A percentile compares a stretch with the other conserved stretches of the same genome.
phyloP scores from a whole-genome alignment of 768 basidiomycete species.

The Botryobasidium botryosum region DNA sequence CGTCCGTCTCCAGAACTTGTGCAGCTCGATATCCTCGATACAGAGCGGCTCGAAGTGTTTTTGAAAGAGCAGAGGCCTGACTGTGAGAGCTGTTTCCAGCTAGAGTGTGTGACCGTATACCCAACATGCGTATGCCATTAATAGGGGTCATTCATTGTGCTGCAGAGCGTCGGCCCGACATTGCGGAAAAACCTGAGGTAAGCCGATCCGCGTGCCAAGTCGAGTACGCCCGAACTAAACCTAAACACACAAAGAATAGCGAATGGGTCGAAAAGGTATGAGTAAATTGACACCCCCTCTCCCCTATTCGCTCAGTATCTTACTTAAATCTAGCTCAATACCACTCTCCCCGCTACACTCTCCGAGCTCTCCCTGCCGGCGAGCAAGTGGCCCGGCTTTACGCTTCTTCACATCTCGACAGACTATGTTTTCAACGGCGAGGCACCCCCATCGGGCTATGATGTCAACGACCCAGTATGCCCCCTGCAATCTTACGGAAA shows the following conservation, averaged over 20 bases:
- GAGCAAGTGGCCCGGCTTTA: slow-evolving; percentile 32
- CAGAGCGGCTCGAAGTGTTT: slow-evolving; percentile 32
- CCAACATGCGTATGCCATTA: background rate
- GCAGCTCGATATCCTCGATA: slow-evolving; percentile 53
- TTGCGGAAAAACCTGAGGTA: slow-evolving; percentile 87
- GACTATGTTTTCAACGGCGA: slow-evolving; percentile 95
- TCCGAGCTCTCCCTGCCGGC: slow-evolving; percentile 45
- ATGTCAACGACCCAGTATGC: slow-evolving; percentile 50
- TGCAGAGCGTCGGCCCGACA: slow-evolving; percentile 84
- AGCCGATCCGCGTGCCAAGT: too few species aligned
- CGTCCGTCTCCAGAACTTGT: slow-evolving; percentile 36
- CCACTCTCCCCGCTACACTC: slow-evolving; percentile 52
- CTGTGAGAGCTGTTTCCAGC: slow-evolving; percentile 32
- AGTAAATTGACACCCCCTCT: too few species aligned
- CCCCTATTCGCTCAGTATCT: background rate
- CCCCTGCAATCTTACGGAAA: slow-evolving; percentile 80
- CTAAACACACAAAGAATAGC: too few species aligned
- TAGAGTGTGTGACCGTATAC: slow-evolving; percentile 20
- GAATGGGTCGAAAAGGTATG: too few species aligned
- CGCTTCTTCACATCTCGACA: slow-evolving; percentile 81
- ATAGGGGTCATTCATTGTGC: slow-evolving; percentile 81
- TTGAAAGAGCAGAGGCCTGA: slow-evolving; percentile 45
- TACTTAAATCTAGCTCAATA: slow-evolving; percentile 51
- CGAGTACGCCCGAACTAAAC: too few species aligned
- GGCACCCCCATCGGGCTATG: slow-evolving; percentile 85